Base-by-base conservation (phyloP, 2,329 filamentous ascomycete species). In the Mycogone perniciosa region DNA sequence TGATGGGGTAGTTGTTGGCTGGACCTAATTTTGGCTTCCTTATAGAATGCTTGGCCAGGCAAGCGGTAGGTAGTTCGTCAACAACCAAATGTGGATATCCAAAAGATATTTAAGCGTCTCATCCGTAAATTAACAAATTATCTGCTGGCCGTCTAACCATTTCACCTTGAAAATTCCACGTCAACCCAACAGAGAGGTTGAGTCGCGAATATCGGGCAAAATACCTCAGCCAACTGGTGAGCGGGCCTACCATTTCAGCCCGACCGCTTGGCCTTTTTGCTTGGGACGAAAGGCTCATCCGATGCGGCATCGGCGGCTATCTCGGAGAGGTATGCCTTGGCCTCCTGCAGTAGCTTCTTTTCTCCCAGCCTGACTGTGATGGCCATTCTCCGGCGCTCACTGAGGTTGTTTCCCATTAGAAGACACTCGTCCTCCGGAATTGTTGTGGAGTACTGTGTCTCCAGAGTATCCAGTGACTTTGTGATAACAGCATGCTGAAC, bases 301-400 rank as follows among this genome's bases (percentile, higher is more conserved):
- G 33, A 20, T 8, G 41, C 34, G 13, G 46, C 46, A 26, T 50
- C 50, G 20, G 71, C 53, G 26, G 47, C 41, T 7, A 40, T 37
- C n/a, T 26, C 43, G 4, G 38, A 35, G 3, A 67, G 56, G 10
- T 67, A 58, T 8, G 54, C 57, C 52, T 77, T 72, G 1, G 82
- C 73, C 60, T 81, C 75, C 50, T 73, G 67, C 27, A 90, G 62
- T 5, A 91, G 71, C 57, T 76, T 75, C 65, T 89, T 89, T 67
- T 92, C 88, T 10, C 87, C 88, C 3, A 84, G 67, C 53, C 88
- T 78, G 34, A 90, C 85, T 46, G 79, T 71, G 26, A 83, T 61
- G 0, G 87, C 87, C 82, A 87, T 86, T 40, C 68, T 71, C 10
- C 65, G 64, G 45, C 76, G 69, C 31, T 68, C 59, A 3, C 55